Percentiles rank a stretch among this genome's conserved stretches.
Evolutionary conservation across 1,139 yeast genomes (phyloP).

Genomic region (Nematodospora anomalae): DNA sequence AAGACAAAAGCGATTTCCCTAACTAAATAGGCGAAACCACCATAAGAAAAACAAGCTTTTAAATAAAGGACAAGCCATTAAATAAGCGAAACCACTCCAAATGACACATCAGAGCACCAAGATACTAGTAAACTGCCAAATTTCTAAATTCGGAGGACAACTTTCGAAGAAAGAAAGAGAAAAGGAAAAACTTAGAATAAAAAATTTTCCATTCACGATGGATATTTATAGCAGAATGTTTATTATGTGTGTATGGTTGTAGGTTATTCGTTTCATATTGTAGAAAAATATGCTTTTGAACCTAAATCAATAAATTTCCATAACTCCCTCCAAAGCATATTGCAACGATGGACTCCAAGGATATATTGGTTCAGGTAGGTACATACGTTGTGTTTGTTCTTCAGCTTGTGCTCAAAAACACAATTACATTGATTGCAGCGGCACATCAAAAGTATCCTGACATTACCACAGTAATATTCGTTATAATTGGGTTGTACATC

Average conservation of each 20-base stretch:
- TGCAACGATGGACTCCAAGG: conserved; percentile 16
- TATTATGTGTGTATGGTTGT: conserved; percentile 4
- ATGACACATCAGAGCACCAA: conserved; percentile 4
- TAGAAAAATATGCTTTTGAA: conserved; percentile 1
- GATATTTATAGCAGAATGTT: conserved; percentile 1
- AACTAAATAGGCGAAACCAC: conserved; percentile 51
- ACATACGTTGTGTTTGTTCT: conserved; percentile 16
- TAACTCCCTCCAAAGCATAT: conserved; percentile 5
- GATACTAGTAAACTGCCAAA: conserved; percentile 30
- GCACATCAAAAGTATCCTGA: conserved; percentile 27
- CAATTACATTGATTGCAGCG: conserved; percentile 17
- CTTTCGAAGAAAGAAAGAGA: conserved; percentile 31
- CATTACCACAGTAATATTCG: conserved; percentile 20
- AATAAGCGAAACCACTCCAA: conserved; percentile 8
- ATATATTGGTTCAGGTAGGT: conserved; percentile 16
- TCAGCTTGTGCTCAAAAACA: conserved; percentile 17
- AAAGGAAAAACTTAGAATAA: conserved; percentile 8
- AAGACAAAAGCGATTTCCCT: conserved; percentile 29
- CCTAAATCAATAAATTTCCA: conserved; percentile 1
- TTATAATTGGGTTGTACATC: conserved; percentile 23
- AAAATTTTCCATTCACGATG: conserved; percentile 4
- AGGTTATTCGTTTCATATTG: conserved; percentile 1
- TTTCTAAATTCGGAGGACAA: conserved; percentile 39
- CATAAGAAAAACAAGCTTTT: conserved; percentile 17
- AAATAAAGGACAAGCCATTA: conserved; percentile 14